phyloP scores from a whole-genome alignment of 169 alveolate species.

The Babesia ovata region DNA sequence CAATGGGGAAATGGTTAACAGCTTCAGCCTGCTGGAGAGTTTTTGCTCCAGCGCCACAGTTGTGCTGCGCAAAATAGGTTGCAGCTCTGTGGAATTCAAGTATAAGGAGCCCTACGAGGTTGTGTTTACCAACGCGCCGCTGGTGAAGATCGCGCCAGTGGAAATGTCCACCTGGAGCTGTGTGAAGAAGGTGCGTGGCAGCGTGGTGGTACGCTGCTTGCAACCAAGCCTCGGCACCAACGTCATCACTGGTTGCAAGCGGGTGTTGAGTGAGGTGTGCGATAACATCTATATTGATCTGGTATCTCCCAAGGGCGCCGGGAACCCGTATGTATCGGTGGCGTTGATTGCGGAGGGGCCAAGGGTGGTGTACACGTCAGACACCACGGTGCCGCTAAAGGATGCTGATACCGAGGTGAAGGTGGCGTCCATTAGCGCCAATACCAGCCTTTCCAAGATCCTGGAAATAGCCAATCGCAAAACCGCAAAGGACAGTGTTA shows the following conservation, averaged over 20 bases:
- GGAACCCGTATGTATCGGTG: slow-evolving; percentile 38
- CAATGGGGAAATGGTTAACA: slow-evolving; percentile 25
- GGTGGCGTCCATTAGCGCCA: slow-evolving; percentile 22
- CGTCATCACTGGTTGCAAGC: slow-evolving; percentile 52
- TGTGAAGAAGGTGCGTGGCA: slow-evolving; percentile 59
- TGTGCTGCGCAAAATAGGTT: slow-evolving; percentile 47
- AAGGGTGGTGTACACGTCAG: slow-evolving; percentile 42
- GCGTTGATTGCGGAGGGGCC: slow-evolving; percentile 65
- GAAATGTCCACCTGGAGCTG: slow-evolving; percentile 25
- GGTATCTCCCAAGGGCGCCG: slow-evolving; percentile 52
- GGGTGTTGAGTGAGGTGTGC: slow-evolving; percentile 46
- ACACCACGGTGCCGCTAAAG: slow-evolving; percentile 22
- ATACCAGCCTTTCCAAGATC: slow-evolving; percentile 43
- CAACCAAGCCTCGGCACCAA: slow-evolving; percentile 62
- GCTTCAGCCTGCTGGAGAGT: slow-evolving; percentile 42
- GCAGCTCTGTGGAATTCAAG: slow-evolving; percentile 33
- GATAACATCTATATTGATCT: slow-evolving; percentile 60
- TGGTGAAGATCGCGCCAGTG: slow-evolving; percentile 55
- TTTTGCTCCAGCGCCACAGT: slow-evolving; percentile 54
- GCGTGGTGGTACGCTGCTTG: slow-evolving; percentile 46
- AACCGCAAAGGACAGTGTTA: not conserved
- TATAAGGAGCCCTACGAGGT: slow-evolving; percentile 63
- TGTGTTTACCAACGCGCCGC: slow-evolving; percentile 46
- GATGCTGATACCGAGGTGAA: not conserved
- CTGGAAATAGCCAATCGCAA: slow-evolving; percentile 36